A percentile compares a stretch with the other conserved stretches of the same genome.
These are phyloP conservation scores for Phytophthora europaea DNA, from an alignment of 352 stramenopile species.

Conservation along the genomic window DNA sequence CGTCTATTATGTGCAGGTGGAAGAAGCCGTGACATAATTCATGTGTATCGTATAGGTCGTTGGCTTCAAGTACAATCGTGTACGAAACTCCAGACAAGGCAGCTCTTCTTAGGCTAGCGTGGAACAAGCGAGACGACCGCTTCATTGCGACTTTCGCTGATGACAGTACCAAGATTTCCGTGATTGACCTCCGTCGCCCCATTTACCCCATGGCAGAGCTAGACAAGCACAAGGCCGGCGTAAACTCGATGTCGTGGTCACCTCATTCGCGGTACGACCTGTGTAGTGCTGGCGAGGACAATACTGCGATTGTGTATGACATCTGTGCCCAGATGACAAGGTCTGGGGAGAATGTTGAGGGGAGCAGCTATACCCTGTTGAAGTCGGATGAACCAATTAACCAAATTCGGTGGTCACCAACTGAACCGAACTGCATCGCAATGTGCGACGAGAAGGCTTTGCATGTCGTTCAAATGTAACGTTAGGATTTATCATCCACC, in stretches of 20 bases:
- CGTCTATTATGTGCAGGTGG: background rate
- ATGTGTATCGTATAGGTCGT: conserved; percentile 36
- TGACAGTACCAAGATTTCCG: conserved; percentile 92
- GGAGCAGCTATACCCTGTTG: conserved; percentile 64
- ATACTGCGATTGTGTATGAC: conserved; percentile 97
- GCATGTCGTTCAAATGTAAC: conserved; percentile 93
- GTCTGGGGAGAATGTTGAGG: conserved; percentile 31
- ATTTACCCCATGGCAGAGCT: conserved; percentile 93
- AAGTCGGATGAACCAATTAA: conserved; percentile 80
- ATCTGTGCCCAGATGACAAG: conserved; percentile 54
- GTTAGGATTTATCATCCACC: background rate
- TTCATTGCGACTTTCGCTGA: conserved; percentile 97
- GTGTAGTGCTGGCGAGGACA: conserved; percentile 96
- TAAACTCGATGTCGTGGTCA: conserved; percentile 98
- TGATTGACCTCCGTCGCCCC: conserved; percentile 97
- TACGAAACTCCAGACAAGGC: conserved; percentile 93
- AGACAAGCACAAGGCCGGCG: conserved; percentile 88
- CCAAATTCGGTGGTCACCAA: conserved; percentile 93
- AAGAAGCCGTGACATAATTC: conserved; percentile 3
- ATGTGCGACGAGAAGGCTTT: conserved; percentile 96
- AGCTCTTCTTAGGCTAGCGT: conserved; percentile 95
- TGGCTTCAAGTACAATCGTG: conserved; percentile 97
- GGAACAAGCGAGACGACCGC: conserved; percentile 98
- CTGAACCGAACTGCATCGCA: conserved; percentile 96
- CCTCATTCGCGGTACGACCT: conserved; percentile 94